phyloP scores from a whole-genome alignment of 2,329 filamentous ascomycete species.

The Fusarium sp. region DNA sequence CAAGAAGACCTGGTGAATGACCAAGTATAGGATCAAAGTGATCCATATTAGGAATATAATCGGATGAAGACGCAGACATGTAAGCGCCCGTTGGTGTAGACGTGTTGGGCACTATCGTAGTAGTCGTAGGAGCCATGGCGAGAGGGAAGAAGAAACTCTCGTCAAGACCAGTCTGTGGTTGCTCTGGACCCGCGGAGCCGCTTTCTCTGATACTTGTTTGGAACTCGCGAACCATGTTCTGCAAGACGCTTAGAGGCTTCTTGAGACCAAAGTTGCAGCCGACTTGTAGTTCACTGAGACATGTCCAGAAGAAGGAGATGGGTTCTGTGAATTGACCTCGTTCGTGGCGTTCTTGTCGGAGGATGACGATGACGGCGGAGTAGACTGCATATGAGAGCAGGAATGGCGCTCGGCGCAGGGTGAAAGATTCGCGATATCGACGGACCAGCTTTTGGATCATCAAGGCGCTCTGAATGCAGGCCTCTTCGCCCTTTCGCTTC shows the following conservation, averaged over 20 bases:
- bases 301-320: conserved; percentile 54
- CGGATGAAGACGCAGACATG: conserved; percentile 26
- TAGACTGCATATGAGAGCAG: conserved; percentile 58
- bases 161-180: conserved; percentile 43
- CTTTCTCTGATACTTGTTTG: conserved; percentile 49
- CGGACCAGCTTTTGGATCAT: conserved; percentile 54
- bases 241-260: conserved; percentile 51
- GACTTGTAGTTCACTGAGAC: conserved; percentile 51
- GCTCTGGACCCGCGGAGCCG: conserved; percentile 33
- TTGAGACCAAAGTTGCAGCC: conserved; percentile 54
- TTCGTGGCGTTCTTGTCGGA: conserved; percentile 48
- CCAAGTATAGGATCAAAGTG: conserved; percentile 45
- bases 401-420: conserved; percentile 55
- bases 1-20: conserved; percentile 44
- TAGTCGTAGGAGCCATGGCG: conserved; percentile 41
- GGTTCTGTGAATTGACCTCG: conserved; percentile 49
- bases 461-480: conserved; percentile 49
- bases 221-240: conserved; percentile 51
- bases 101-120: conserved; percentile 17
- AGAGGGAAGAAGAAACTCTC: conserved; percentile 49
- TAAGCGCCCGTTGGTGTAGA: conserved; percentile 37
- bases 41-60: conserved; percentile 43
- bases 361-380: conserved; percentile 50
- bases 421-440: conserved; percentile 55
- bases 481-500: conserved; percentile 47